Evolutionary conservation across 306 rosid genomes (phyloP).

Genomic region (Prunus kanzakura): DNA sequence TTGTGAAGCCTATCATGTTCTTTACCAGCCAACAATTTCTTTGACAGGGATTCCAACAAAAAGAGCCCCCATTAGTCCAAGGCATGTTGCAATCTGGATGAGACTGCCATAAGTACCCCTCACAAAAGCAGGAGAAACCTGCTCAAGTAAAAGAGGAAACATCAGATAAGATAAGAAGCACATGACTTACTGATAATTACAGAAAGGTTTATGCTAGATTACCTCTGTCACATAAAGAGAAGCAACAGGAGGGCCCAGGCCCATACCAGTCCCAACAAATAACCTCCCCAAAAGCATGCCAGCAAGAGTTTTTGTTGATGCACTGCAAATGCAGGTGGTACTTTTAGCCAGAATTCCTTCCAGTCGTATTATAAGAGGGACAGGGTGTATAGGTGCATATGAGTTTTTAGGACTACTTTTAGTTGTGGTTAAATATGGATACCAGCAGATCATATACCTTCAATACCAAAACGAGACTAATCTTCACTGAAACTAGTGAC

Average conservation of each 20-base stretch:
- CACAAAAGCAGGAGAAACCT: slow-evolving; percentile 93
- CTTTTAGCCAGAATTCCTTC: slow-evolving; percentile 1
- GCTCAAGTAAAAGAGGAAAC: slow-evolving; percentile 21
- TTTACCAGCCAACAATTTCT: slow-evolving; percentile 81
- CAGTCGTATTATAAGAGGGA: background rate
- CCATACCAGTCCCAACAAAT: slow-evolving; percentile 95
- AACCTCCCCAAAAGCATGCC: slow-evolving; percentile 96
- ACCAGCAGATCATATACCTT: background rate
- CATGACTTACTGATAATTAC: background rate
- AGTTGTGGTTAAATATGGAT: background rate
- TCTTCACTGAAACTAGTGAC: background rate
- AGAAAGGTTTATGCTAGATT: slow-evolving; percentile 21
- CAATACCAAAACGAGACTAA: background rate
- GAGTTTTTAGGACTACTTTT: background rate
- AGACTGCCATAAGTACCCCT: slow-evolving; percentile 95
- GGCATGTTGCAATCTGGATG: slow-evolving; percentile 91
- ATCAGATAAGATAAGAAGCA: slow-evolving; percentile 13
- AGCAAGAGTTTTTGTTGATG: slow-evolving; percentile 72
- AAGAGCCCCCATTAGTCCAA: slow-evolving; percentile 85
- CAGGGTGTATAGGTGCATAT: background rate
- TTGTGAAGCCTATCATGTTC: slow-evolving; percentile 12
- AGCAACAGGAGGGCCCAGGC: slow-evolving; percentile 84
- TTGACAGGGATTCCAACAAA: slow-evolving; percentile 90
- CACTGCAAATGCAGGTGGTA: slow-evolving; percentile 56
- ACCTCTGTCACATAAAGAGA: slow-evolving; percentile 92